A percentile compares a stretch with the other conserved stretches of the same genome.
Conservation (phyloP, 2,329 filamentous ascomycete genomes). For the Emmonsiellopsis sp. region DNA sequence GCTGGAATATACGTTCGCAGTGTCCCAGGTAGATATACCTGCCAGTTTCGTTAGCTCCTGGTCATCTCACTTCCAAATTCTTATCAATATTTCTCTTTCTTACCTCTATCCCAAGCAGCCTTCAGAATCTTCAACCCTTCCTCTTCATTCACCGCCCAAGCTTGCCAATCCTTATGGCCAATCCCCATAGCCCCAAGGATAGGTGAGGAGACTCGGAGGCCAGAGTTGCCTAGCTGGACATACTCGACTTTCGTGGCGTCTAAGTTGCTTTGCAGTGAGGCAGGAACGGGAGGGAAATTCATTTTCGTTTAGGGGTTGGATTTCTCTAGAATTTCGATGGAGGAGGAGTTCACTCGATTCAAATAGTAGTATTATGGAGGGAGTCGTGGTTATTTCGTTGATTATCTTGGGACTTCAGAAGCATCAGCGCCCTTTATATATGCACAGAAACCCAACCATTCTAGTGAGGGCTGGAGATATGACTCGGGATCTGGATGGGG, state of each 20-base stretch:
- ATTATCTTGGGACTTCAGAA: too few species aligned
- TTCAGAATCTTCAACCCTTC: slow-evolving; percentile 9
- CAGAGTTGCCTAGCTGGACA: slow-evolving; percentile 39
- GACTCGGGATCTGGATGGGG: too few species aligned
- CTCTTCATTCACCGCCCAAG: slow-evolving; percentile 12
- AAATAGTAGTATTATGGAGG: too few species aligned
- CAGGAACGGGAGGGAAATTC: background rate
- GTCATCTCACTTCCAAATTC: background rate
- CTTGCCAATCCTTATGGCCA: slow-evolving; percentile 11
- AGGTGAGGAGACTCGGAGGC: slow-evolving; percentile 42
- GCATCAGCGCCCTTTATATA: too few species aligned
- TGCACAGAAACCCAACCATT: too few species aligned
- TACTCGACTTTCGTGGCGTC: slow-evolving; percentile 42
- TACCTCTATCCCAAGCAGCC: slow-evolving; percentile 11
- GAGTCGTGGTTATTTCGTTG: too few species aligned
- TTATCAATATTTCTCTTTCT: slow-evolving; percentile 7
- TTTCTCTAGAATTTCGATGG: too few species aligned
- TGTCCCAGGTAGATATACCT: slow-evolving; percentile 18
- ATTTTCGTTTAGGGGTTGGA: background rate
- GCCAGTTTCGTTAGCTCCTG: background rate
- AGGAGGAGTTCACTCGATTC: too few species aligned
- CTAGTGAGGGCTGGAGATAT: too few species aligned
- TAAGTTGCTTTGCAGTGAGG: slow-evolving; percentile 16
- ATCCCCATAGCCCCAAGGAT: slow-evolving; percentile 44
- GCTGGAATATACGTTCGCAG: slow-evolving; percentile 44